A percentile compares a stretch with the other conserved stretches of the same genome.
Conservation (phyloP, 1,284 basidiomycete genomes). For the Grifola frondosa region DNA sequence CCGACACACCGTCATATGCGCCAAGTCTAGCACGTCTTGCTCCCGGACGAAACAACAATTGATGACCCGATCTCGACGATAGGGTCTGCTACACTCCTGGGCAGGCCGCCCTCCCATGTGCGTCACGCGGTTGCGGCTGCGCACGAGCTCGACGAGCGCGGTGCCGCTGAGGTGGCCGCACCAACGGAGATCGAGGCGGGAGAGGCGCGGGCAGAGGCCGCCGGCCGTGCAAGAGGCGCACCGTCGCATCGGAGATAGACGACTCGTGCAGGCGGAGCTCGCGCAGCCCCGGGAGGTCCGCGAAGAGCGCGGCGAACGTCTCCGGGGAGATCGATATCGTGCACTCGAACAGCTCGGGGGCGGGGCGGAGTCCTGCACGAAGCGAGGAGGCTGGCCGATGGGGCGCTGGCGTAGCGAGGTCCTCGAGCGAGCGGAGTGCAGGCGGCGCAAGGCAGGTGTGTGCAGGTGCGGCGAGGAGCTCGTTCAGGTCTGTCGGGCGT, state of each 20-base stretch:
- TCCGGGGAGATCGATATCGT: conserved; percentile 50
- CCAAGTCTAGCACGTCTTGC: conserved; percentile 52
- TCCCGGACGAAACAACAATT: conserved; percentile 61
- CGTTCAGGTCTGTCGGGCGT: conserved; percentile 42
- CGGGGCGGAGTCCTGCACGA: conserved; percentile 42
- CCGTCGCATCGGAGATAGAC: conserved; percentile 52
- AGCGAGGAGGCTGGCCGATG: conserved; percentile 40
- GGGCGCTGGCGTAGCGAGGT: conserved; percentile 38
- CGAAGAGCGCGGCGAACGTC: conserved; percentile 44
- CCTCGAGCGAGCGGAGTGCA: conserved; percentile 48
- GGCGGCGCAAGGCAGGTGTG: conserved; percentile 41
- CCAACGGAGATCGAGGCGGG: conserved; percentile 57
- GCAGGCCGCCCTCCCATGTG: conserved; percentile 29
- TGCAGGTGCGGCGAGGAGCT: conserved; percentile 43
- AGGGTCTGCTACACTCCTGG: conserved; percentile 46
- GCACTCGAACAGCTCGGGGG: conserved; percentile 49
- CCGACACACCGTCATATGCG: conserved; percentile 48
- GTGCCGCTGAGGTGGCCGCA: conserved; percentile 55
- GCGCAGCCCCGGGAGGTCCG: conserved; percentile 39
- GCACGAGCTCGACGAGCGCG: conserved; percentile 49
- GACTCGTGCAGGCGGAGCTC: conserved; percentile 60
- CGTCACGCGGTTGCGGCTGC: conserved; percentile 33
- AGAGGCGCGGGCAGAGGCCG: conserved; percentile 48
- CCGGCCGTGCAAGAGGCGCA: conserved; percentile 42
- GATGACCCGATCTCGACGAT: no score